Percentiles rank a stretch among this genome's conserved stretches.
These are phyloP conservation scores for Pinus taeda DNA, from an alignment of 75 land plant genomes.

Conservation along the genomic window DNA sequence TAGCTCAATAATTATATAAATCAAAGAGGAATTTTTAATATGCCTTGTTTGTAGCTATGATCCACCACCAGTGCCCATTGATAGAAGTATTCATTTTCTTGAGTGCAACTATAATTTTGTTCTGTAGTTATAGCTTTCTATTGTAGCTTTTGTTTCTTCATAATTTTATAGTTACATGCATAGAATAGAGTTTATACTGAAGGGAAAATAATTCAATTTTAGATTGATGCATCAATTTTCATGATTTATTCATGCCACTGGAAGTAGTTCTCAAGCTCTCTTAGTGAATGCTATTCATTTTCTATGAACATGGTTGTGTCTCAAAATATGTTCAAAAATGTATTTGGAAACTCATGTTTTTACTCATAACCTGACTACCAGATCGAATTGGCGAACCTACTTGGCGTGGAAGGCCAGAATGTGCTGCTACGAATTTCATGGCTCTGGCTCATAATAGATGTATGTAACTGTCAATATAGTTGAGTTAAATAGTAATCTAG, in stretches of 20 bases:
- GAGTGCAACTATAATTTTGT: background rate
- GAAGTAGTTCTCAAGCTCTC: background rate
- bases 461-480: slow-evolving; percentile 43
- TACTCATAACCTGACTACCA: slow-evolving; percentile 15
- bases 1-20: slow-evolving; percentile 94
- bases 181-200: background rate
- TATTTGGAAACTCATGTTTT: background rate
- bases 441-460: slow-evolving; percentile 85
- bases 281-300: background rate
- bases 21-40: slow-evolving; percentile 85
- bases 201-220: no score
- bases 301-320: background rate
- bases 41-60: slow-evolving; percentile 83
- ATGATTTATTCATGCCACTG: background rate
- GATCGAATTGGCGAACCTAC: slow-evolving; percentile 86
- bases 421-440: slow-evolving; percentile 77
- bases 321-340: background rate
- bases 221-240: background rate
- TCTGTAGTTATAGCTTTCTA: background rate
- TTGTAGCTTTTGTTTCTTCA: background rate
- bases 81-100: slow-evolving; percentile 52
- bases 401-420: slow-evolving; percentile 63
- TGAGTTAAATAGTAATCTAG: background rate
- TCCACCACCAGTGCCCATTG: slow-evolving; percentile 63
- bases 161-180: background rate